Evolutionary conservation across 768 basidiomycete genomes (phyloP).

Genomic region (Daedaleopsis nitida): DNA sequence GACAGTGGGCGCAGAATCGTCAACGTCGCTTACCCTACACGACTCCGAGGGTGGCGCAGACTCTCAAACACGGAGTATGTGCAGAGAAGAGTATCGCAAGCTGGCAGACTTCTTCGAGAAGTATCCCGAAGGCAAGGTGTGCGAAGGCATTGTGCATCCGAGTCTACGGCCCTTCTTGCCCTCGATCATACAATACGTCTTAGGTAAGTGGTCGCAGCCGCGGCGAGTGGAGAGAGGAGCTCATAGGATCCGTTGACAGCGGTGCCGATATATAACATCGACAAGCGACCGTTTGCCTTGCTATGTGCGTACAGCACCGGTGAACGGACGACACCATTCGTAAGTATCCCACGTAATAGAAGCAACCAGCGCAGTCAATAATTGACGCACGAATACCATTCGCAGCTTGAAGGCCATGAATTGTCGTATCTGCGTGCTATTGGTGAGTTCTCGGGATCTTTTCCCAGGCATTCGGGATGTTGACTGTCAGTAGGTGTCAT

Average conservation of each 20-base stretch:
- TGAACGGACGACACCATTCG: conserved; percentile 79
- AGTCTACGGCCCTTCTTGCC: conserved; percentile 85
- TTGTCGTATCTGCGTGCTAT: conserved; percentile 91
- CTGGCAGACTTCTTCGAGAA: conserved; percentile 78
- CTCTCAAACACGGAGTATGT: conserved; percentile 49
- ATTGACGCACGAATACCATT: not conserved
- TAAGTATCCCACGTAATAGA: conserved; percentile 36
- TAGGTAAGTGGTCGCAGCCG: conserved; percentile 56
- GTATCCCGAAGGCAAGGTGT: conserved; percentile 84
- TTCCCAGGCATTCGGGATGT: conserved; percentile 2
- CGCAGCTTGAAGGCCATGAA: conserved; percentile 83
- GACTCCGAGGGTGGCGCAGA: conserved; percentile 60
- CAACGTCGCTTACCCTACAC: conserved; percentile 70
- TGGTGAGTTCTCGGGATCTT: conserved; percentile 43
- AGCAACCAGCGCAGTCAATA: not conserved
- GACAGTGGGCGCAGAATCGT: conserved; percentile 58
- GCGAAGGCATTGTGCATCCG: conserved; percentile 83
- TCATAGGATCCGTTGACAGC: conserved; percentile 41
- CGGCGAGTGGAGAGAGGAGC: no score
- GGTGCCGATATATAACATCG: conserved; percentile 92
- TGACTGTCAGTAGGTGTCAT: conserved; percentile 63
- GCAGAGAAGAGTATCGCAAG: conserved; percentile 70
- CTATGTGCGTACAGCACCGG: conserved; percentile 90
- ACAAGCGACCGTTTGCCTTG: conserved; percentile 88
- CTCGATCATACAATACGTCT: conserved; percentile 78